These are phyloP conservation scores for Pichia sp. DNA, from an alignment of 1,139 yeast genomes.

Conservation along the genomic window DNA sequence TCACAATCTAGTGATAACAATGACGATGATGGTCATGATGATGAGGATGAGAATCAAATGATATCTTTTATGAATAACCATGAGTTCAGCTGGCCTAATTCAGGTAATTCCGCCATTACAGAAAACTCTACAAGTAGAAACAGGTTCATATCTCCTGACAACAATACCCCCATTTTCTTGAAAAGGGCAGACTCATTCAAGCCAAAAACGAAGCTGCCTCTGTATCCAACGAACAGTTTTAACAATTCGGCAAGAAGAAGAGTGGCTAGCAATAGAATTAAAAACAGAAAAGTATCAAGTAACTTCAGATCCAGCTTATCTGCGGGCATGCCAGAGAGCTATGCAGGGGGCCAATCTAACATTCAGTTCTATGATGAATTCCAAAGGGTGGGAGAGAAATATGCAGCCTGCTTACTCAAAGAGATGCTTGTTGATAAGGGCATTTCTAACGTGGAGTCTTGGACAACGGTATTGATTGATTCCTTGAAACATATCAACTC, in stretches of 20 bases:
- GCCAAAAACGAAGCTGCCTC: neutral
- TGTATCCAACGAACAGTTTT: conserved; percentile 1
- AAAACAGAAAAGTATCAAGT: conserved; percentile 7
- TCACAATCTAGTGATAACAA: conserved; percentile 2
- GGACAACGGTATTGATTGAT: conserved; percentile 43
- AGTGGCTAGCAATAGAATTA: conserved; percentile 10
- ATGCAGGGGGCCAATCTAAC: no score
- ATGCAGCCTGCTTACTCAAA: conserved; percentile 38
- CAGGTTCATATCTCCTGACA: no score
- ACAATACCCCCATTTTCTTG: conserved; percentile 5
- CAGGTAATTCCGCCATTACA: neutral
- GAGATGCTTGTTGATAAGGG: conserved; percentile 71
- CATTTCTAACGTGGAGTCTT: conserved; percentile 47
- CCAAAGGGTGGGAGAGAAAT: conserved; percentile 31
- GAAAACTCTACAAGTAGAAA: no score
- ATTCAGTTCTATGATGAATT: conserved; percentile 27
- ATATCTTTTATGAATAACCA: conserved; percentile 22
- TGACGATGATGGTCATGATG: conserved; percentile 5
- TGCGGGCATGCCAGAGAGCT: no score
- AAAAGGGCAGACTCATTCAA: conserved; percentile 4
- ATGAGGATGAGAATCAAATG: conserved; percentile 27
- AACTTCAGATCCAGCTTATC: conserved; percentile 5
- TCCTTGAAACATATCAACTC: conserved; percentile 39
- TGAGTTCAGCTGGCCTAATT: conserved; percentile 22
- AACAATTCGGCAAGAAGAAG: conserved; percentile 9